Conservation (phyloP, 2,329 filamentous ascomycete genomes). For the Penicillium sp. region DNA sequence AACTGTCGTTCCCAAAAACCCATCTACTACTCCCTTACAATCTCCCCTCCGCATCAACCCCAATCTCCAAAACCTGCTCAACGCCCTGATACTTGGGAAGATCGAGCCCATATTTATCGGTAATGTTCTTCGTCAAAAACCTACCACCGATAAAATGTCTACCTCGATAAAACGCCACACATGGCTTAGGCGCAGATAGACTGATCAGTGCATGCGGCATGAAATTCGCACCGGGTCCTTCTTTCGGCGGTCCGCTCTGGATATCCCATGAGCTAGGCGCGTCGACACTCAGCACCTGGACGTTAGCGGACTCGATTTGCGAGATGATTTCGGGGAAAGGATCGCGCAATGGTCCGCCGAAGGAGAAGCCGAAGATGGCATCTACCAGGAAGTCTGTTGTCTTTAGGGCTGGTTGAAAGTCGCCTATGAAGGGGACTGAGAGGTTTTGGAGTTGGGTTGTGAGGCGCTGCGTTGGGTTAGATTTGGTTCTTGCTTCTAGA, state of each 20-base stretch:
- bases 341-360: conserved; percentile 86
- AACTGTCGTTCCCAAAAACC: not conserved
- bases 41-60: conserved; percentile 37
- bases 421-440: conserved; percentile 75
- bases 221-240: conserved; percentile 75
- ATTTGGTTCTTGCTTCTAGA: not conserved
- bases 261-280: conserved; percentile 95
- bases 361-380: conserved; percentile 94
- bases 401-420: conserved; percentile 67
- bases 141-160: conserved; percentile 89
- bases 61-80: conserved; percentile 84
- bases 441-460: conserved; percentile 81
- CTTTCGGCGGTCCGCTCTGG: conserved; percentile 73
- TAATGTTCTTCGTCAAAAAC: conserved; percentile 76
- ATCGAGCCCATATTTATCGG: conserved; percentile 81
- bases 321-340: conserved; percentile 82
- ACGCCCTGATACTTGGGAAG: conserved; percentile 78
- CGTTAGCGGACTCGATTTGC: conserved; percentile 66
- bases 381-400: conserved; percentile 80
- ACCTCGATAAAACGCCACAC: conserved; percentile 78
- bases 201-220: conserved; percentile 79
- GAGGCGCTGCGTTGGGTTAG: conserved; percentile 60
- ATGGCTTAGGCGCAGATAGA: conserved; percentile 87
- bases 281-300: conserved; percentile 86
- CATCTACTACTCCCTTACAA: conserved; percentile 23